Percentiles rank a stretch among this genome's conserved stretches.
Evolutionary conservation across 225 moss, liverwort and hornwort species (phyloP).

Genomic region (Bryum argenteum): DNA sequence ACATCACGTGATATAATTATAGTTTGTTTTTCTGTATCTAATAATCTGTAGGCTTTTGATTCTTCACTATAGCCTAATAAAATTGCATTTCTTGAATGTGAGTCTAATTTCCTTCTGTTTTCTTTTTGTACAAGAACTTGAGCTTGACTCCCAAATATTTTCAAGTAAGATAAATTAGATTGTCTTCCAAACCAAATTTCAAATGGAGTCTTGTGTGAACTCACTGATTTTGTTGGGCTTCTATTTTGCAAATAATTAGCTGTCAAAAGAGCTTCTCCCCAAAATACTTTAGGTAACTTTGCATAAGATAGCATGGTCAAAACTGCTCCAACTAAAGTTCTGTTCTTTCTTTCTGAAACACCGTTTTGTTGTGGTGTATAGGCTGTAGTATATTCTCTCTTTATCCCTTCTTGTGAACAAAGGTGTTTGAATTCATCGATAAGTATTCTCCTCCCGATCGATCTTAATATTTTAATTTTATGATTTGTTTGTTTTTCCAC

Average conservation of each 20-base stretch:
- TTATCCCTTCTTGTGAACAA: not conserved
- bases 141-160: not conserved
- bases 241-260: not conserved
- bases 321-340: not conserved
- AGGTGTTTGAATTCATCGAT: not conserved
- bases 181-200: slow-evolving; percentile 3
- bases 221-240: not conserved
- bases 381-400: not conserved
- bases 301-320: not conserved
- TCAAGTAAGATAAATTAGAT: not conserved
- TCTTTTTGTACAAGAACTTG: not conserved
- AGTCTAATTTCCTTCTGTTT: not conserved
- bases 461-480: not conserved
- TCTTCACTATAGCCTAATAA: not conserved
- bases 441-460: not conserved
- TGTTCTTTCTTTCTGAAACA: not conserved
- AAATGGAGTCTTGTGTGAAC: not conserved
- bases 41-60: not conserved
- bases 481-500: not conserved
- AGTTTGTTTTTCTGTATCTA: not conserved
- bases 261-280: not conserved
- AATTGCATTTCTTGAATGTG: not conserved
- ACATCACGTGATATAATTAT: not conserved
- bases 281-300: slow-evolving; percentile 5
- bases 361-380: not conserved